Evolutionary conservation across 768 basidiomycete species (phyloP).

Genomic region (Pleurotus ostreatus): DNA sequence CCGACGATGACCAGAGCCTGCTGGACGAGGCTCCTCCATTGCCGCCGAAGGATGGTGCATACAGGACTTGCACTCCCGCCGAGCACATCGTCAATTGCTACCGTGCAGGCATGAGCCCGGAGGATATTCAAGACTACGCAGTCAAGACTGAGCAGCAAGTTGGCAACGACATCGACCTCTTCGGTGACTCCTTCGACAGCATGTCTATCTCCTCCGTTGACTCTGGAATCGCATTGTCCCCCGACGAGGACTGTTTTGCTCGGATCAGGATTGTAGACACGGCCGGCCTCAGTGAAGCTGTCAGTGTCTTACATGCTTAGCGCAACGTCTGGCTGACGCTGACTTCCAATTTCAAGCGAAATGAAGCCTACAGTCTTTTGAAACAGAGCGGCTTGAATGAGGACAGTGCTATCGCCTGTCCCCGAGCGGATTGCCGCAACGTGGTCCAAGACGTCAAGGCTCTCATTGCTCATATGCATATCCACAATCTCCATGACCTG

Average conservation of each 20-base stretch:
- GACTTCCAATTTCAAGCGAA: slow-evolving; percentile 20
- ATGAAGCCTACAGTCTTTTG: slow-evolving; percentile 32
- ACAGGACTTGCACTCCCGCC: slow-evolving; percentile 29
- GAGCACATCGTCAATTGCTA: slow-evolving; percentile 34
- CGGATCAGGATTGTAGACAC: slow-evolving; percentile 1
- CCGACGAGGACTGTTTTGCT: neutral
- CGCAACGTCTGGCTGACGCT: neutral
- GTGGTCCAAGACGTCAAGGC: slow-evolving; percentile 36
- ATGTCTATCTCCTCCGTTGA: neutral
- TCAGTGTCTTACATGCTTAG: neutral
- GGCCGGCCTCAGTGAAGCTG: slow-evolving; percentile 8
- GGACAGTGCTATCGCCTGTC: slow-evolving; percentile 34
- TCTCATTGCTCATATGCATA: slow-evolving; percentile 50
- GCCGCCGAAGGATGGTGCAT: slow-evolving; percentile 19
- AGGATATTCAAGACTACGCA: slow-evolving; percentile 9
- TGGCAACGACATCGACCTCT: neutral
- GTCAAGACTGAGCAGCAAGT: neutral
- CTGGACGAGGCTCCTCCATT: slow-evolving; percentile 30
- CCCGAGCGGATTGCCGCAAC: slow-evolving; percentile 41
- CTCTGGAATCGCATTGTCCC: neutral
- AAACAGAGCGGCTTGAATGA: slow-evolving; percentile 20
- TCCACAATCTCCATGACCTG: slow-evolving; percentile 49
- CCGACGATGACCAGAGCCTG: slow-evolving; percentile 27
- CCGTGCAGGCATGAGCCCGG: slow-evolving; percentile 29
- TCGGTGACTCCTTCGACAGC: neutral